phyloP scores from a whole-genome alignment of 495 filamentous ascomycete species.

The Astrothelium subdiscretum region DNA sequence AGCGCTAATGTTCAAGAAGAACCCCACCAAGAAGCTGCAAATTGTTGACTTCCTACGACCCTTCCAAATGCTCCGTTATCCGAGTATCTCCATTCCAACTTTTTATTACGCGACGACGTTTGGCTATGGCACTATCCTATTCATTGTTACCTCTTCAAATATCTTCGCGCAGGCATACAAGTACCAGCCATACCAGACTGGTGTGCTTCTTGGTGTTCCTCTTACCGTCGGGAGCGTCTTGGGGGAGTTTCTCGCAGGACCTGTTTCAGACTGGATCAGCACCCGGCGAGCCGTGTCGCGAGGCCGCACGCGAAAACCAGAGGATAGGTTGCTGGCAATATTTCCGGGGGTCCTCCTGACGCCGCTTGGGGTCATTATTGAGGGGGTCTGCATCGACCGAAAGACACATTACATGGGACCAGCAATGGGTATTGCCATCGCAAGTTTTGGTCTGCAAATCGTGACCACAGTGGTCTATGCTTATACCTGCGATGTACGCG shows the following conservation, averaged over 20 bases:
- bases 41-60: not conserved
- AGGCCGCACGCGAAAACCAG: conserved; percentile 18
- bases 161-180: not conserved
- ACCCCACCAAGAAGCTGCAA: not conserved
- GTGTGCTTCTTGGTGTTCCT: conserved; percentile 23
- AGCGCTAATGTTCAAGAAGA: not conserved
- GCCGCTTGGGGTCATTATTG: conserved; percentile 16
- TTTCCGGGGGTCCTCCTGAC: conserved; percentile 14
- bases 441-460: conserved; percentile 25
- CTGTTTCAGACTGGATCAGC: conserved; percentile 22
- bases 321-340: conserved; percentile 18
- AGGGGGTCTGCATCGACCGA: conserved; percentile 3
- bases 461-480: conserved; percentile 24
- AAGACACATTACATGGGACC: conserved; percentile 9
- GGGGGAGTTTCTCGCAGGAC: conserved; percentile 25
- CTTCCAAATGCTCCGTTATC: conserved; percentile 1
- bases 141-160: not conserved
- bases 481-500: too few species aligned
- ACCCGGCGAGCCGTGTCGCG: conserved; percentile 8
- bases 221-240: conserved; percentile 23
- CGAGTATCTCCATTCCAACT: not conserved
- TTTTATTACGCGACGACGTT: not conserved
- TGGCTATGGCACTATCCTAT: conserved; percentile 2
- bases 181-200: conserved; percentile 18
- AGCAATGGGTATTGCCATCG: conserved; percentile 26